Evolutionary conservation across 176 grass and related monocot species (phyloP), one percentile per base, ranked within the genome.

Genomic region (Oryza australiensis): DNA sequence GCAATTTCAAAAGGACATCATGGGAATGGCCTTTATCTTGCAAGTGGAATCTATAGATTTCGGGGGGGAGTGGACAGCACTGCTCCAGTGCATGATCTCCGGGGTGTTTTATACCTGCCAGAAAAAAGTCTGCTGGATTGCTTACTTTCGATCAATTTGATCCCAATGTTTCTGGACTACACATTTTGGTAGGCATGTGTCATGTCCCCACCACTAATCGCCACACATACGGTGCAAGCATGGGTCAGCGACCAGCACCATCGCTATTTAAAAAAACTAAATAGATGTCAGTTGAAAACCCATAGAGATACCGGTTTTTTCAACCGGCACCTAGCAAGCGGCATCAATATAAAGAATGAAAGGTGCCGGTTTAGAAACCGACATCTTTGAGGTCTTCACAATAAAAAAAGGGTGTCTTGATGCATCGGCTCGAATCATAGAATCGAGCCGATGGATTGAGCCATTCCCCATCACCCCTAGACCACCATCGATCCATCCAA

Each of bases 161-260:
- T 40, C 32, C 13, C 15, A 26, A 11, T 12, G 4, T 66, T n/a
- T 53, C 71, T 22, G 37, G 53, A 23, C 37, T 29, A 40, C 74
- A 53, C 33, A 63, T 30, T 22, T 1, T 26, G 55, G 75, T 79
- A 79, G 83, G 68, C 40, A 35, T 64, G 57, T 20, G 53, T 10
- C 26, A 59, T 59, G 53, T 26, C 32, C 26, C 66, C 30, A 45
- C 67, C 77, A 86, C 77, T 83, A 57, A 40, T 14, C 10, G 2
- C 32, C 8, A 7, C 28, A 60, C 20, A 60, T 41, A 53, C 48
- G 7, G 49, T 15, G 66, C 27, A 53, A 41, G 32, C 78, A 76
- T 35, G 10, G 28, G 11, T n/a, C 55, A 40, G 15, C 41, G 24
- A 16, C 11, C 14, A 20, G 55, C 73, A 64, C 55, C 64, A n/a